These are phyloP conservation scores for Mycena galericulata DNA, from an alignment of 768 basidiomycete genomes.

Conservation along the genomic window DNA sequence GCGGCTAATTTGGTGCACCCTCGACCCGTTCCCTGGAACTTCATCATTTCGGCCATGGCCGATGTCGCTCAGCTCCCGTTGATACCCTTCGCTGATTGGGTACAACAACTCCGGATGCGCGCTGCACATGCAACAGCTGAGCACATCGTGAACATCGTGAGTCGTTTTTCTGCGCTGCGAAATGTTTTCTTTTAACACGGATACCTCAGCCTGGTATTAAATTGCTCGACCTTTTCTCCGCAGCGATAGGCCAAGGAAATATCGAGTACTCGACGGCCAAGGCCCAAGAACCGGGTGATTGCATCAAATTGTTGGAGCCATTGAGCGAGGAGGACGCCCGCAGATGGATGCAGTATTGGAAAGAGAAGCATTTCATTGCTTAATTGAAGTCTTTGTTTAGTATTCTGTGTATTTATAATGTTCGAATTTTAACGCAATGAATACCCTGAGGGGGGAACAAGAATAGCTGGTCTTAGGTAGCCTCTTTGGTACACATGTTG, in stretches of 20 bases:
- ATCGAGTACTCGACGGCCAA: background rate
- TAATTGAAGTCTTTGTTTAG: no score
- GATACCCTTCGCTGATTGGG: conserved; percentile 46
- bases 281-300: background rate
- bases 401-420: no score
- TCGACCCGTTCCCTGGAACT: no score
- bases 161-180: conserved; percentile 33
- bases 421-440: no score
- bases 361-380: background rate
- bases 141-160: conserved; percentile 46
- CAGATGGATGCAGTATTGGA: background rate
- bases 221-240: background rate
- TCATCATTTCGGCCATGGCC: no score
- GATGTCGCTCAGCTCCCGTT: no score
- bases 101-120: conserved; percentile 40
- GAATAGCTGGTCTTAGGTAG: no score
- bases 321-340: background rate
- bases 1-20: conserved; percentile 54
- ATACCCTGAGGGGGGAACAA: no score
- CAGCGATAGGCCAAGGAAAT: background rate
- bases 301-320: background rate
- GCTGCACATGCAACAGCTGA: conserved; percentile 38
- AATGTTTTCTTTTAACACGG: background rate
- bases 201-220: background rate
- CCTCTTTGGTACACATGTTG: no score